Conservation (phyloP, 306 rosid species). For the apple (Malus domestica) region DNA sequence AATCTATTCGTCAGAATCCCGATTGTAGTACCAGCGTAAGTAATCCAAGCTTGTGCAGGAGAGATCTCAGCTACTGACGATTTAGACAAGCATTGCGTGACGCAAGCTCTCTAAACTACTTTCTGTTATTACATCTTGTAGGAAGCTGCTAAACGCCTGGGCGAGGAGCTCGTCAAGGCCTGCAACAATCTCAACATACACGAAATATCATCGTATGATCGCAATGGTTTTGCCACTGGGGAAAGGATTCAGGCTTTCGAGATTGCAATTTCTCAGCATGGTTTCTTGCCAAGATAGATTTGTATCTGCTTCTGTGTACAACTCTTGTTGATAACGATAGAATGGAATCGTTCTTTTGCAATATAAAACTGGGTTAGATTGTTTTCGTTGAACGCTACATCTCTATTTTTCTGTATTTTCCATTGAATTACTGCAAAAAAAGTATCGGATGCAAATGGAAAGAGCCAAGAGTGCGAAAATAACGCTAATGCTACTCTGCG, state of each 20-base stretch:
- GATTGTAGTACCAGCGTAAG: slow-evolving; percentile 53
- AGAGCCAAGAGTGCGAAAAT: background rate
- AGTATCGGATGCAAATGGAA: background rate
- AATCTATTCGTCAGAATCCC: slow-evolving; percentile 43
- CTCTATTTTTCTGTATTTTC: background rate
- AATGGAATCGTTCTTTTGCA: too few species aligned
- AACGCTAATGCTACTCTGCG: background rate
- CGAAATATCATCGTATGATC: slow-evolving; percentile 70
- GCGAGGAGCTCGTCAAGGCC: slow-evolving; percentile 68
- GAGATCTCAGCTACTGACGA: background rate
- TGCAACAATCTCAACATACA: slow-evolving; percentile 52
- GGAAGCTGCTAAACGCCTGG: slow-evolving; percentile 81
- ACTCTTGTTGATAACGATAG: background rate
- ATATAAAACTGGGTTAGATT: background rate
- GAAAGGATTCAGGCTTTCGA: slow-evolving; percentile 68
- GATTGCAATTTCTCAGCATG: slow-evolving; percentile 50
- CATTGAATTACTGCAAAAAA: background rate
- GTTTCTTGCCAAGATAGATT: slow-evolving; percentile 59
- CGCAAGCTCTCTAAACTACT: background rate
- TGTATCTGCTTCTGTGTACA: background rate
- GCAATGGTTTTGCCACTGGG: slow-evolving; percentile 62
- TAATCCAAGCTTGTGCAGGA: background rate
- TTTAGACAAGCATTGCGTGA: background rate
- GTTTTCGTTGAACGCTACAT: too few species aligned
- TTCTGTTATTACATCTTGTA: too few species aligned